Conservation (phyloP, 495 filamentous ascomycete genomes). For the Neurospora africana region DNA sequence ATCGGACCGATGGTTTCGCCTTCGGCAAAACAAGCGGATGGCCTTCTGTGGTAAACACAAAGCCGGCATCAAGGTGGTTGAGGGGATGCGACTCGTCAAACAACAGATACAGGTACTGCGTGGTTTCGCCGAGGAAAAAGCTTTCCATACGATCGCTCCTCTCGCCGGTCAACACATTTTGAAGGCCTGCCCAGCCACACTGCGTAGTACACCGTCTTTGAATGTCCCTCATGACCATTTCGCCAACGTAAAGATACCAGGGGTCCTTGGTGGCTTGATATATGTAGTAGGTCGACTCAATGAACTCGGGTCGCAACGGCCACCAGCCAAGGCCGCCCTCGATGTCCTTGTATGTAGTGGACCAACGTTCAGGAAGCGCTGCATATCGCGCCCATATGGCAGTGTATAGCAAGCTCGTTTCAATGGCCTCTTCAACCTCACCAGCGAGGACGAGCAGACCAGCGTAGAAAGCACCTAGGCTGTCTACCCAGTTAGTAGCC, state of each 20-base stretch:
- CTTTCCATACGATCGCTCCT: constrained; percentile 96
- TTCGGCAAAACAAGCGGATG: constrained; percentile 83
- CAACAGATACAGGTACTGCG: constrained; percentile 86
- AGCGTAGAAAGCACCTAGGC: constrained; percentile 87
- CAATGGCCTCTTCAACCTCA: constrained; percentile 79
- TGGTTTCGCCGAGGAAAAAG: constrained; percentile 93
- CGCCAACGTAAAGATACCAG: constrained; percentile 91
- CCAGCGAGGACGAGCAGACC: constrained; percentile 81
- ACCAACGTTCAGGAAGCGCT: constrained; percentile 90
- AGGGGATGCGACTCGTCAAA: constrained; percentile 80
- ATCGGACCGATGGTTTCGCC: constrained; percentile 5
- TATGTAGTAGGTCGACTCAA: constrained; percentile 89
- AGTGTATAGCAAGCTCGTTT: constrained; percentile 78
- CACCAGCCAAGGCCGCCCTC: constrained; percentile 89
- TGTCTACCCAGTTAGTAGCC: constrained; percentile 88
- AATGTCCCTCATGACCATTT: constrained; percentile 88
- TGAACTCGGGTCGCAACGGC: constrained; percentile 88
- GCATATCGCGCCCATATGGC: constrained; percentile 91
- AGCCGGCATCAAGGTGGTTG: constrained; percentile 73
- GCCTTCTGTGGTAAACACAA: constrained; percentile 92
- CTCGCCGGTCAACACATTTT: constrained; percentile 82
- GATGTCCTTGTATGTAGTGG: constrained; percentile 69
- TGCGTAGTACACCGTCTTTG: constrained; percentile 82
- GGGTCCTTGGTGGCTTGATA: constrained; percentile 90
- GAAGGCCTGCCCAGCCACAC: constrained; percentile 93